Conservation (phyloP, 768 basidiomycete genomes). For the Xerocomus brunneocitrinus region DNA sequence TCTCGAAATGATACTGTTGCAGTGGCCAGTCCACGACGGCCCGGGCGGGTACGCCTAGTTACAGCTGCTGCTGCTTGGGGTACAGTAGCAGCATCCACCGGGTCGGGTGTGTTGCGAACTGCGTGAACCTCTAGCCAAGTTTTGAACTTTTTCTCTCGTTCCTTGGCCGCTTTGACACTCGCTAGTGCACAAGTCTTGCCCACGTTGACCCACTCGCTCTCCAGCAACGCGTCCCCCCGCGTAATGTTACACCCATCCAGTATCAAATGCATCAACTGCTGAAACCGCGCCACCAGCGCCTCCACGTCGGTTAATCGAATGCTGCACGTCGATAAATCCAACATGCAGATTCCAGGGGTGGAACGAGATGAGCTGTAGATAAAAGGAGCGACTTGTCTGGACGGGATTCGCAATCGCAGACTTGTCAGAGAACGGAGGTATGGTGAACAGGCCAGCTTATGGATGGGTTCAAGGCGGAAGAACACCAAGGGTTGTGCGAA, state of each 20-base stretch:
- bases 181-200: constrained; percentile 59
- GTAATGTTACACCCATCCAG: constrained; percentile 63
- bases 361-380: constrained; percentile 28
- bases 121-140: constrained; percentile 41
- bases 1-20: constrained; percentile 60
- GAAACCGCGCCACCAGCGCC: constrained; percentile 47
- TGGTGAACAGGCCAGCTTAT: constrained; percentile 41
- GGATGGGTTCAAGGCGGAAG: constrained; percentile 61
- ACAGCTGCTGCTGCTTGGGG: constrained; percentile 2
- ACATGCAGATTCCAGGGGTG: constrained; percentile 46
- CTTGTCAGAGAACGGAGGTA: constrained; percentile 43
- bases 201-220: constrained; percentile 55
- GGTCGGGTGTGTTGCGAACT: not conserved
- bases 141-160: constrained; percentile 60
- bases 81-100: not conserved
- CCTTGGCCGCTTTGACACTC: constrained; percentile 57
- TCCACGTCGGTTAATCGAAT: constrained; percentile 54
- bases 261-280: constrained; percentile 56
- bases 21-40: constrained; percentile 60
- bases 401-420: constrained; percentile 69
- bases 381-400: constrained; percentile 49
- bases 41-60: constrained; percentile 33
- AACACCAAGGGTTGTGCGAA: constrained; percentile 91
- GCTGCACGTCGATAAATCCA: constrained; percentile 75
- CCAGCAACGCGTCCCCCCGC: constrained; percentile 45